These are phyloP conservation scores for Ophioceras dolichostomum DNA, from an alignment of 2,329 filamentous ascomycete genomes.

Conservation along the genomic window DNA sequence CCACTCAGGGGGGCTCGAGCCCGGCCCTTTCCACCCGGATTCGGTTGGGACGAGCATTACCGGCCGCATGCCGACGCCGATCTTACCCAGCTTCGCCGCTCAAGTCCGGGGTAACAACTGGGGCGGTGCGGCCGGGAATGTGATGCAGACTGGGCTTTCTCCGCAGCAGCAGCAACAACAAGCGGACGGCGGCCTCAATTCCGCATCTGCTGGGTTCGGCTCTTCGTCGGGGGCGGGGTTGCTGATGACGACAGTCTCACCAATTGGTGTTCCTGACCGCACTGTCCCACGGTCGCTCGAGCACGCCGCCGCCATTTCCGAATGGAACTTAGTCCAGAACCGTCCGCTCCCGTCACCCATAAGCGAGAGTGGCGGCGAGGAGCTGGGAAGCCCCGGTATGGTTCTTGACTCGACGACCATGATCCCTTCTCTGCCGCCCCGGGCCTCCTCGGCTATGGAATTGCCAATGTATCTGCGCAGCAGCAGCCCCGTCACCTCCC, in stretches of 20 bases:
- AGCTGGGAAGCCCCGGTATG: slow-evolving; percentile 26
- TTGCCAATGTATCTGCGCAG: slow-evolving; percentile 7
- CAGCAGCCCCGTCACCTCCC: too few relatives aligned
- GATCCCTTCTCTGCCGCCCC: slow-evolving; percentile 19
- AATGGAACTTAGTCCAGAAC: slow-evolving; percentile 41
- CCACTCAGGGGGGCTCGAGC: slow-evolving; percentile 12
- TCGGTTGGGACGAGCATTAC: slow-evolving; percentile 18
- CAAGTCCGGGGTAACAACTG: slow-evolving; percentile 41
- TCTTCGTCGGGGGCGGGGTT: background rate
- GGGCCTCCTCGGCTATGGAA: slow-evolving; percentile 19
- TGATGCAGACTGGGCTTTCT: slow-evolving; percentile 15
- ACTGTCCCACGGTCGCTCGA: slow-evolving; percentile 36
- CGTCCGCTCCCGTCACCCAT: slow-evolving; percentile 47
- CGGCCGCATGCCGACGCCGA: slow-evolving; percentile 44
- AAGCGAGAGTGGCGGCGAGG: slow-evolving; percentile 38
- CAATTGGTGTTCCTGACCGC: slow-evolving; percentile 18
- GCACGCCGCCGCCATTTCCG: slow-evolving; percentile 18
- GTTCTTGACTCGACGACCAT: slow-evolving; percentile 22
- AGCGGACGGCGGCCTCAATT: background rate
- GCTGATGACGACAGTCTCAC: background rate
- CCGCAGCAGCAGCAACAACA: background rate
- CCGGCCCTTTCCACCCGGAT: slow-evolving; percentile 19
- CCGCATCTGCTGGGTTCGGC: background rate
- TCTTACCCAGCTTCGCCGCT: slow-evolving; percentile 43
- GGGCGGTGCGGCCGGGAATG: slow-evolving; percentile 22